Conservation (phyloP, 2,329 filamentous ascomycete species). For the Aspergillus aculeatinus region DNA sequence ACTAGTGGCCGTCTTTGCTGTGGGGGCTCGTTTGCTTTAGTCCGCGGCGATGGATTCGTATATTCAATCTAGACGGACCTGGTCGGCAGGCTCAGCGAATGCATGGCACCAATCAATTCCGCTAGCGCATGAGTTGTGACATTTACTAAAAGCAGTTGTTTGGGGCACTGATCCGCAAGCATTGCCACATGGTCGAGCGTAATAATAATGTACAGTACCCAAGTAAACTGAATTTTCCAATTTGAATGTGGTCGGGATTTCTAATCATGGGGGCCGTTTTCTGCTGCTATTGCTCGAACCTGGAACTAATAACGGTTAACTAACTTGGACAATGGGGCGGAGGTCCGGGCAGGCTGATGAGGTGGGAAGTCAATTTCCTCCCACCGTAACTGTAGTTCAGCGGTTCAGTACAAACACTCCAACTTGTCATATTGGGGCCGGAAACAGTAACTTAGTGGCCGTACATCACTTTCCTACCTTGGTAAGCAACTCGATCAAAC, state of each 20-base stretch:
- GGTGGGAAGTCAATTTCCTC: no score
- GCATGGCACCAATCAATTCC: neutral
- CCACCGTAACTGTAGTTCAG: no score
- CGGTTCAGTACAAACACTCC: no score
- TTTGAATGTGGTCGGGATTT: neutral
- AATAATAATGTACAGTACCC: no score
- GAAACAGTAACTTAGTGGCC: neutral
- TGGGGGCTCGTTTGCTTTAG: neutral
- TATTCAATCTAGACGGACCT: neutral
- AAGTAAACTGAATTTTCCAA: neutral
- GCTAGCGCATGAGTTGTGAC: neutral
- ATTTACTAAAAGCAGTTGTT: neutral
- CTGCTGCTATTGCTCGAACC: neutral
- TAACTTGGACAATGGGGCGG: neutral
- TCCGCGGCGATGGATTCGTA: neutral
- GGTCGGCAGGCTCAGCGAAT: neutral
- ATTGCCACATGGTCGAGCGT: neutral
- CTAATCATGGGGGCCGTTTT: conserved; percentile 4
- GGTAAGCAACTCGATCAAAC: neutral
- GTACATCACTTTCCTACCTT: neutral
- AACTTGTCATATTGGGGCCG: neutral
- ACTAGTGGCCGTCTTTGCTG: neutral
- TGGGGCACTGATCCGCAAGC: neutral
- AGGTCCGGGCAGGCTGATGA: neutral
- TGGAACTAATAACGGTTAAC: conserved; percentile 1